Evolutionary conservation across 805 yeast genomes (phyloP).

Genomic region (Schizosaccharomyces lindneri): DNA sequence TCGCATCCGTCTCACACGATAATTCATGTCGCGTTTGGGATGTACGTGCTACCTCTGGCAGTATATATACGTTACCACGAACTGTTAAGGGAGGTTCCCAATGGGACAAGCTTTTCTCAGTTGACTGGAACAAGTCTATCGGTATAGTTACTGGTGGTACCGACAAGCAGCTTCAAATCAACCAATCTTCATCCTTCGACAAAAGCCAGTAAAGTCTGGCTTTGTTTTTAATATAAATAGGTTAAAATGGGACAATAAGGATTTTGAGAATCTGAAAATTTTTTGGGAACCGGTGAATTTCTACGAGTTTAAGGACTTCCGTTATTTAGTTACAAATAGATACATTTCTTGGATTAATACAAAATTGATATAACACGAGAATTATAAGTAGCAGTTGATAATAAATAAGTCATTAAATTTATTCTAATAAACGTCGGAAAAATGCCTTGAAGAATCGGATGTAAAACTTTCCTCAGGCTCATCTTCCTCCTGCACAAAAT

Average conservation of each 20-base stretch:
- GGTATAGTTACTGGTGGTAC: conserved; percentile 87
- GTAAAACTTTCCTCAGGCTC: conserved; percentile 13
- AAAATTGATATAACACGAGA: too few species aligned
- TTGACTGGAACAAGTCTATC: conserved; percentile 53
- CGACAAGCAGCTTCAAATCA: conserved; percentile 79
- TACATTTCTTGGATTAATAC: too few species aligned
- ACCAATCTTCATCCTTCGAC: conserved; percentile 12
- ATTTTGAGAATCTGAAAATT: too few species aligned
- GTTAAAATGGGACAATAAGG: not conserved
- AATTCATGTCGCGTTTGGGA: conserved; percentile 94
- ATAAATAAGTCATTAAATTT: too few species aligned
- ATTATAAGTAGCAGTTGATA: too few species aligned
- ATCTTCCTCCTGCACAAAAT: conserved; percentile 10
- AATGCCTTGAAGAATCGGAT: not conserved
- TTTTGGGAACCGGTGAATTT: too few species aligned
- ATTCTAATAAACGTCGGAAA: not conserved
- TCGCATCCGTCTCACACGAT: conserved; percentile 85
- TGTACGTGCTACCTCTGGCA: conserved; percentile 44
- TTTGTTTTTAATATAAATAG: not conserved
- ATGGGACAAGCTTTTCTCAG: conserved; percentile 53
- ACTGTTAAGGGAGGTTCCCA: conserved; percentile 19
- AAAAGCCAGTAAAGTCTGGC: not conserved
- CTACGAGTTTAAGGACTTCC: too few species aligned
- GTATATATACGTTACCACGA: conserved; percentile 56
- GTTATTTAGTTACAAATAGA: too few species aligned